Conservation (phyloP, 2,329 filamentous ascomycete species). For the Moelleriella libera region DNA sequence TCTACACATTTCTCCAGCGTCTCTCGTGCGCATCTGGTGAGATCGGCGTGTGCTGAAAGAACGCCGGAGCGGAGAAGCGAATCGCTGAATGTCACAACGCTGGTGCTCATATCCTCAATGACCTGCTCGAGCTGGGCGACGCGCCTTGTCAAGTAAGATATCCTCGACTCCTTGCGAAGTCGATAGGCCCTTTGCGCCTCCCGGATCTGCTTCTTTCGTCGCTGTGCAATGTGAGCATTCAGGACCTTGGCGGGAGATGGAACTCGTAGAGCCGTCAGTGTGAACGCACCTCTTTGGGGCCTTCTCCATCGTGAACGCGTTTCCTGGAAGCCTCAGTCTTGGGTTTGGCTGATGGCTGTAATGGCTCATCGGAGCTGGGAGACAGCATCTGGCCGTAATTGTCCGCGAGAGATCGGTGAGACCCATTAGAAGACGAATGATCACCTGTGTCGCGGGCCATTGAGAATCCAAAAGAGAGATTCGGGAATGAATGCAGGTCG, state of each 20-base stretch:
- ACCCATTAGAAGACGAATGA: too few species aligned
- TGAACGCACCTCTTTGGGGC: constrained; percentile 2
- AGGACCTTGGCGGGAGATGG: background rate
- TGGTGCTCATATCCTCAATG: constrained; percentile 53
- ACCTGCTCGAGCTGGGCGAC: constrained; percentile 48
- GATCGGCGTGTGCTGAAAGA: constrained; percentile 4
- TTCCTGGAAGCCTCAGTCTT: background rate
- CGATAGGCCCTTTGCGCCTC: constrained; percentile 69
- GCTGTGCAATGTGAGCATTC: constrained; percentile 22
- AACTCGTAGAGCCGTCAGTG: background rate
- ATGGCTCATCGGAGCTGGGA: background rate
- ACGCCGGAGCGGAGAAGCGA: constrained; percentile 6
- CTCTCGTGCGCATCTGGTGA: constrained; percentile 5
- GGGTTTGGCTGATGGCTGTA: background rate
- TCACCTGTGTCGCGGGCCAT: background rate
- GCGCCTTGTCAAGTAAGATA: constrained; percentile 51
- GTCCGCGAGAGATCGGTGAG: background rate
- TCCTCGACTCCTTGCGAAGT: constrained; percentile 63
- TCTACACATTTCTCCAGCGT: constrained; percentile 6
- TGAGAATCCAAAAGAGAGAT: background rate
- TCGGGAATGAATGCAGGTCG: background rate
- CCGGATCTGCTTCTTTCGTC: constrained; percentile 66
- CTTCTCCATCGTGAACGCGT: background rate
- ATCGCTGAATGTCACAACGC: constrained; percentile 6
- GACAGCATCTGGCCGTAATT: background rate